Percentiles rank a stretch among this genome's conserved stretches.
These are phyloP conservation scores for Solanum okadae DNA, from an alignment of 257 asterid species.

Conservation along the genomic window DNA sequence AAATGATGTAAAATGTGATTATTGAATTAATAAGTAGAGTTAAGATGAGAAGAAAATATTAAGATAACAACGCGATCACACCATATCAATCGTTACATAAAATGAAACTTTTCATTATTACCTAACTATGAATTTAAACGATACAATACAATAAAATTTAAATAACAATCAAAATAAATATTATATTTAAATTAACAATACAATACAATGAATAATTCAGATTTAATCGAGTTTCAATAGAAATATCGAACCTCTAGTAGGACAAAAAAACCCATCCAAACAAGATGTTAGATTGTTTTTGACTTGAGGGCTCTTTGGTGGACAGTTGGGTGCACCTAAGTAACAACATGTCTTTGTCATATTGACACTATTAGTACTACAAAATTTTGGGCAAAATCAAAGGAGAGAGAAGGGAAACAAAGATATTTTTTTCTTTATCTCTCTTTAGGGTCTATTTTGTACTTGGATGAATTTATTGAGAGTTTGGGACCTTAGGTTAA, in stretches of 20 bases:
- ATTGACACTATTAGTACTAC: neutral
- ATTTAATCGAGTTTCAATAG: accelerated
- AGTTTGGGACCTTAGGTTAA: neutral
- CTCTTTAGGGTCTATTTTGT: neutral
- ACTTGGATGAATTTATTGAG: neutral
- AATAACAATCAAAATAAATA: no score
- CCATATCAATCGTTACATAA: no score
- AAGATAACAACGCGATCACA: no score
- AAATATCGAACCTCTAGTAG: accelerated
- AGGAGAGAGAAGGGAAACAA: neutral
- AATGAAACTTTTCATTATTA: no score
- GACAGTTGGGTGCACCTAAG: conserved; percentile 4
- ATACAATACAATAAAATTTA: no score
- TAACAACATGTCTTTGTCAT: neutral
- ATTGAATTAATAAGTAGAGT: neutral
- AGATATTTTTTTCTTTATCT: neutral
- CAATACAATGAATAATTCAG: accelerated
- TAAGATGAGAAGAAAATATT: no score
- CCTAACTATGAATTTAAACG: neutral
- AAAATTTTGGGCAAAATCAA: neutral
- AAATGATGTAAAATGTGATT: no score
- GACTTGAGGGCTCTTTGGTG: neutral
- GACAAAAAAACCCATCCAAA: neutral
- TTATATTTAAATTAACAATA: no score
- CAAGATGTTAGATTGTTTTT: neutral